Evolutionary conservation across 108 stramenopile genomes (phyloP).

Genomic region (Aurantiochytrium sp.): DNA sequence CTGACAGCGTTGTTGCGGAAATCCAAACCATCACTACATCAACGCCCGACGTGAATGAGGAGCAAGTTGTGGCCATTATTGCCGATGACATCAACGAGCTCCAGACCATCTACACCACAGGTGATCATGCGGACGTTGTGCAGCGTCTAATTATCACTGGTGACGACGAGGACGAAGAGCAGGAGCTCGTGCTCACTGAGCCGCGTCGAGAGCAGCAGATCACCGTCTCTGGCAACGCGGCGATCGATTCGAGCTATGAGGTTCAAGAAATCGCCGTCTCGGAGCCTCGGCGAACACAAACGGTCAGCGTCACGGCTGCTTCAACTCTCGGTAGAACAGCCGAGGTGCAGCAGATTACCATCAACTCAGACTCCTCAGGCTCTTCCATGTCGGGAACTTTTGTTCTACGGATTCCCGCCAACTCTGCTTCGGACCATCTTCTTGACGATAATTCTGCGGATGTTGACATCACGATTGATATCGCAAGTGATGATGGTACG

Average conservation of each 20-base stretch:
- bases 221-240: background rate
- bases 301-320: background rate
- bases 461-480: background rate
- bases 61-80: slow-evolving; percentile 53
- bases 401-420: background rate
- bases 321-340: background rate
- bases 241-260: background rate
- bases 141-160: slow-evolving; percentile 35
- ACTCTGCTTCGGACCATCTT: background rate
- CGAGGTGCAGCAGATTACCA: background rate
- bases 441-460: background rate
- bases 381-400: background rate
- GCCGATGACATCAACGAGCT: slow-evolving; percentile 66
- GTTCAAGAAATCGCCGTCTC: background rate
- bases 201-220: background rate
- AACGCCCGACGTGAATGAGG: slow-evolving; percentile 64
- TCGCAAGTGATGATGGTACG: background rate
- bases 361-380: background rate
- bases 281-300: background rate
- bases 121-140: slow-evolving; percentile 55
- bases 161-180: background rate
- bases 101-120: slow-evolving; percentile 47
- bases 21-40: slow-evolving; percentile 70
- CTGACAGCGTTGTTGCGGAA: slow-evolving; percentile 63
- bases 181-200: background rate